Evolutionary conservation across 1,284 basidiomycete genomes (phyloP).

Genomic region (Thelephora terrestris): DNA sequence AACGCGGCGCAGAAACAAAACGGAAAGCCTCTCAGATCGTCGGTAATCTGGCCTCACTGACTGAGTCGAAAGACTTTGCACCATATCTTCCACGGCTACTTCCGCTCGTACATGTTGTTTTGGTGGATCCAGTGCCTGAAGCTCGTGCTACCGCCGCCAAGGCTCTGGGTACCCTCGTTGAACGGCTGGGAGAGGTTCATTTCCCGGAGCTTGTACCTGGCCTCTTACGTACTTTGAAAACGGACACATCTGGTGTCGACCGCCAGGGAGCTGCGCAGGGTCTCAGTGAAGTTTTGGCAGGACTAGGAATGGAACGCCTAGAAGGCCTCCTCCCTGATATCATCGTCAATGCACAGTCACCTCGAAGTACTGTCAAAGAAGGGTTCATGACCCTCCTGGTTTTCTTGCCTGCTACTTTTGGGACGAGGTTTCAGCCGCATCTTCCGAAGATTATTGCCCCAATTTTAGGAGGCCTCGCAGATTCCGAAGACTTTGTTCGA

Average conservation of each 20-base stretch:
- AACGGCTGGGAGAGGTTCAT: constrained; percentile 89
- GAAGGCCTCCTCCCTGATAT: constrained; percentile 94
- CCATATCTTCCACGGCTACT: constrained; percentile 86
- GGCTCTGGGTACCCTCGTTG: constrained; percentile 93
- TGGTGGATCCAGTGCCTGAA: constrained; percentile 94
- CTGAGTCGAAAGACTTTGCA: constrained; percentile 95
- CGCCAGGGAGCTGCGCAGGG: constrained; percentile 97
- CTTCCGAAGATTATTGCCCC: constrained; percentile 91
- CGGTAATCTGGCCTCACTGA: constrained; percentile 91
- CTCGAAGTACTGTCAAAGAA: constrained; percentile 88
- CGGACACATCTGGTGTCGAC: constrained; percentile 93
- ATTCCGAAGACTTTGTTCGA: constrained; percentile 88
- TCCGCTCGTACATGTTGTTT: constrained; percentile 86
- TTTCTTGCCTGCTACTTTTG: constrained; percentile 94
- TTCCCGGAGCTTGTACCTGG: constrained; percentile 94
- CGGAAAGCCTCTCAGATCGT: constrained; percentile 96
- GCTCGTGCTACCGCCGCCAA: constrained; percentile 96
- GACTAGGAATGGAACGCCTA: constrained; percentile 93
- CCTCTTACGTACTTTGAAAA: constrained; percentile 84
- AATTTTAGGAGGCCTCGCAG: constrained; percentile 87
- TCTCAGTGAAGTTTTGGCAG: constrained; percentile 91
- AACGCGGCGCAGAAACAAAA: constrained; percentile 90
- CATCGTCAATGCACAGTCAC: constrained; percentile 84
- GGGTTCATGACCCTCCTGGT: constrained; percentile 98
- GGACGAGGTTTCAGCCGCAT: constrained; percentile 92